These are phyloP conservation scores for Exutisphaerella laricina DNA, from an alignment of 2,329 filamentous ascomycete species.

Conservation along the genomic window DNA sequence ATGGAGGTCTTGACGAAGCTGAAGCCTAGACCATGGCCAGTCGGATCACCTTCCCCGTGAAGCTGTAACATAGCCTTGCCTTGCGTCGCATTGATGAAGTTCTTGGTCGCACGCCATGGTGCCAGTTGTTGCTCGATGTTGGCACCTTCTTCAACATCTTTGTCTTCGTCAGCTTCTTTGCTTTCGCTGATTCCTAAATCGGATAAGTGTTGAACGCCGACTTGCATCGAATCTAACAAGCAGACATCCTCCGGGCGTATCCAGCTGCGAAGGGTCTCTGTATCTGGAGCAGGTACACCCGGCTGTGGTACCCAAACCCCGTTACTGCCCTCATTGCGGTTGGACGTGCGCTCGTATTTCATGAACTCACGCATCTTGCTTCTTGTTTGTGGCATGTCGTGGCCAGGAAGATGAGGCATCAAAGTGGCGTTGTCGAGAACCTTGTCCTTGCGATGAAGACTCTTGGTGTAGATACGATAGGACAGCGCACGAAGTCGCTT, in stretches of 20 bases:
- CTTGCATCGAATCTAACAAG: constrained; percentile 91
- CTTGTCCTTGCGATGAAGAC: constrained; percentile 67
- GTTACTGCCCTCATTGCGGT: constrained; percentile 48
- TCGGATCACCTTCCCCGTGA: constrained; percentile 91
- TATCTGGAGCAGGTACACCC: constrained; percentile 71
- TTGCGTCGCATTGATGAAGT: constrained; percentile 87
- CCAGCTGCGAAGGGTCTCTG: constrained; percentile 74
- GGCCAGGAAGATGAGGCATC: constrained; percentile 75
- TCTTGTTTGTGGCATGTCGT: constrained; percentile 89
- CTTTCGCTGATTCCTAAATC: constrained; percentile 79
- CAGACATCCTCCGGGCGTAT: constrained; percentile 96
- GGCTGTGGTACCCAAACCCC: constrained; percentile 79
- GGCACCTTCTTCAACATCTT: constrained; percentile 59
- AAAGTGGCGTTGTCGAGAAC: constrained; percentile 62
- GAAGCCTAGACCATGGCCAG: constrained; percentile 86
- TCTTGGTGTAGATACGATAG: constrained; percentile 79
- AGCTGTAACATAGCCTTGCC: constrained; percentile 96
- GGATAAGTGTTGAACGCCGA: constrained; percentile 82
- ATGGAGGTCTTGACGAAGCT: constrained; percentile 97
- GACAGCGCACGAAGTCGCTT: constrained; percentile 95
- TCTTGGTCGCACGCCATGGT: constrained; percentile 94
- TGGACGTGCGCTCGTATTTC: constrained; percentile 79
- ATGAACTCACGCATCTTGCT: constrained; percentile 98
- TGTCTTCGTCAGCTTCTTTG: constrained; percentile 56
- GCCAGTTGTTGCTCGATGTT: constrained; percentile 83